Evolutionary conservation across 139 green algal species (phyloP), one percentile per base, ranked within the genome.

Genomic region (Desmodesmus armatus): DNA sequence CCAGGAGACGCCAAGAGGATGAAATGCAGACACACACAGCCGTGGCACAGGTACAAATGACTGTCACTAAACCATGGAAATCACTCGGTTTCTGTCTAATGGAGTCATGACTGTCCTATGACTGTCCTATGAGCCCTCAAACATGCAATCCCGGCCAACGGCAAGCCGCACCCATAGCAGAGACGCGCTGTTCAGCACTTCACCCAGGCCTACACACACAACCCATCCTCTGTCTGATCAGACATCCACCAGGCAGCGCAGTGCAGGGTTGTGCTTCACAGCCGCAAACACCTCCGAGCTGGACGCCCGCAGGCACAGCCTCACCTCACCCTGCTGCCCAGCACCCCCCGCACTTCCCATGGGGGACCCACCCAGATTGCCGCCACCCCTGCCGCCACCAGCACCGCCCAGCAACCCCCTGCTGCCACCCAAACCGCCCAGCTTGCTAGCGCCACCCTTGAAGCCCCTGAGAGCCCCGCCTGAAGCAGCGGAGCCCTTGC

Each of bases 171-270:
- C n/a, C n/a, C n/a, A n/a, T n/a, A n/a, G n/a, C n/a, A n/a, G n/a
- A n/a, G n/a, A n/a, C n/a, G n/a, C n/a, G n/a, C n/a, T n/a, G n/a
- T n/a, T n/a, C n/a, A n/a, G n/a, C n/a, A n/a, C n/a, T n/a, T n/a
- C n/a, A n/a, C n/a, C n/a, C n/a, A n/a, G n/a, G n/a, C n/a, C n/a
- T n/a, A n/a, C n/a, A n/a, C n/a, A n/a, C n/a, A n/a, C n/a, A 58
- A 58, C 47, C 47, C 47, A 58, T 4, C 2, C 58, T 66, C 27
- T 27, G 27, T 27, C 63, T 23, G n/a, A 35, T 73, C 55, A 84
- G 29, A 72, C 70, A 13, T 81, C 31, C 67, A 87, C 40, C 40
- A 87, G 58, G 71, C 82, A 77, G 29, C 71, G 71, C 71, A 87
- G 58, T 29, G 71, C 71, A 40, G 82, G 71, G 82, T 87, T 87